A percentile compares a stretch with the other conserved stretches of the same genome.
These are phyloP conservation scores for Bipolaris cookei DNA, from an alignment of 2,329 filamentous ascomycete genomes.

Conservation along the genomic window DNA sequence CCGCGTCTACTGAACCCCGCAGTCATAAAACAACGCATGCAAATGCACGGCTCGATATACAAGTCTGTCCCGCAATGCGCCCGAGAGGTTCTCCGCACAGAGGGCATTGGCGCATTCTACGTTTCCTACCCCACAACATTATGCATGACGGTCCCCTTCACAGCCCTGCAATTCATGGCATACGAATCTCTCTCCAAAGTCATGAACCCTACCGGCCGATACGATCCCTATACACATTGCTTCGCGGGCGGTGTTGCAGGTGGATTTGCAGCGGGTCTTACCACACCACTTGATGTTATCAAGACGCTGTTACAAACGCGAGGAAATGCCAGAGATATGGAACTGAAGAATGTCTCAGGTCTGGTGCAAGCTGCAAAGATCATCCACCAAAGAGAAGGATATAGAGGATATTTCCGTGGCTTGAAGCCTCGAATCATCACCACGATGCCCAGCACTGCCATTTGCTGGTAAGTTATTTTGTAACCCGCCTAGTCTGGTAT, in stretches of 20 bases:
- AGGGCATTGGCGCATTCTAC: slow-evolving; percentile 93
- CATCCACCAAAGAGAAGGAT: slow-evolving; percentile 82
- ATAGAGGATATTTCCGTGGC: slow-evolving; percentile 89
- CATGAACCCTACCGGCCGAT: slow-evolving; percentile 84
- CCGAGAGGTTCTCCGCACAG: slow-evolving; percentile 81
- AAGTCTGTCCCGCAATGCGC: slow-evolving; percentile 87
- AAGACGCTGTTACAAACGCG: slow-evolving; percentile 97
- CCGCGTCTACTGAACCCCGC: slow-evolving; percentile 27
- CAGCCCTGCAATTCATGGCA: slow-evolving; percentile 93
- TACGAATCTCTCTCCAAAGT: slow-evolving; percentile 96
- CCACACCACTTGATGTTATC: slow-evolving; percentile 96
- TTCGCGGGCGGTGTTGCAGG: slow-evolving; percentile 90
- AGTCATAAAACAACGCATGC: slow-evolving; percentile 99
- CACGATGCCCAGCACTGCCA: slow-evolving; percentile 98
- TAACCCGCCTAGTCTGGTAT: background rate
- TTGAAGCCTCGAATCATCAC: slow-evolving; percentile 90
- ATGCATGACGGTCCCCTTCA: slow-evolving; percentile 98
- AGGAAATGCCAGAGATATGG: slow-evolving; percentile 78
- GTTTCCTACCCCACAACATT: slow-evolving; percentile 97
- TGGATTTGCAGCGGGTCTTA: slow-evolving; percentile 90
- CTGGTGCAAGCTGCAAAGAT: slow-evolving; percentile 79
- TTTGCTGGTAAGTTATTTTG: slow-evolving; percentile 77
- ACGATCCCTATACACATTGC: slow-evolving; percentile 94
- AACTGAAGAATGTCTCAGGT: slow-evolving; percentile 84
- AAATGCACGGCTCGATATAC: slow-evolving; percentile 94